These are phyloP conservation scores for Bipolaris bicolor DNA, from an alignment of 2,329 filamentous ascomycete species.

Conservation along the genomic window DNA sequence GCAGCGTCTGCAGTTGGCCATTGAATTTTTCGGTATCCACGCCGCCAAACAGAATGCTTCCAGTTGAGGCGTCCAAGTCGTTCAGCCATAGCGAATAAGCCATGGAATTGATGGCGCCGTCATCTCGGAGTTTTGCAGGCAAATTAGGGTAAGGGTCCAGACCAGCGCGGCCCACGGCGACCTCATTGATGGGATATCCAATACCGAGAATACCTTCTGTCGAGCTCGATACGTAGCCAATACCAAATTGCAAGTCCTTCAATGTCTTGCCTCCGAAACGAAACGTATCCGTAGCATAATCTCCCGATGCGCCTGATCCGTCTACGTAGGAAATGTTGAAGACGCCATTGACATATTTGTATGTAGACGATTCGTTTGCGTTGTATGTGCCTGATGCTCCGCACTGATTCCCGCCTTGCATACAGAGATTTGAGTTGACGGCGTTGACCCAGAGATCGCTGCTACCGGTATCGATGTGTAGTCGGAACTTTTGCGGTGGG, in stretches of 20 bases:
- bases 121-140: constrained; percentile 66
- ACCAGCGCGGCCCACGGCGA: constrained; percentile 66
- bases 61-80: constrained; percentile 66
- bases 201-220: constrained; percentile 80
- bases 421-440: constrained; percentile 65
- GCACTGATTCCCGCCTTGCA: constrained; percentile 59
- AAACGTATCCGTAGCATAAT: constrained; percentile 80
- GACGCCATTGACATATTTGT: constrained; percentile 71
- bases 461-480: constrained; percentile 68
- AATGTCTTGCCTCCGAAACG: constrained; percentile 63
- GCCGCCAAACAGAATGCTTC: constrained; percentile 80
- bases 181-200: constrained; percentile 81
- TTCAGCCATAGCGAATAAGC: constrained; percentile 73
- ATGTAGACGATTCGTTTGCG: constrained; percentile 76
- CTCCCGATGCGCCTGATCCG: constrained; percentile 75
- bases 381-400: constrained; percentile 68
- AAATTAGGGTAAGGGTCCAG: constrained; percentile 63
- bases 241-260: constrained; percentile 69
- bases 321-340: constrained; percentile 93
- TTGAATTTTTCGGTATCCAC: constrained; percentile 76
- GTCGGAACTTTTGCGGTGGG: constrained; percentile 59
- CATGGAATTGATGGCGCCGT: constrained; percentile 66
- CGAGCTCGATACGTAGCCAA: constrained; percentile 69
- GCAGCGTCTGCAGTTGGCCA: constrained; percentile 66
- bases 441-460: constrained; percentile 73